phyloP scores from a whole-genome alignment of 805 yeast genomes.

The Yarrowia divulgata region DNA sequence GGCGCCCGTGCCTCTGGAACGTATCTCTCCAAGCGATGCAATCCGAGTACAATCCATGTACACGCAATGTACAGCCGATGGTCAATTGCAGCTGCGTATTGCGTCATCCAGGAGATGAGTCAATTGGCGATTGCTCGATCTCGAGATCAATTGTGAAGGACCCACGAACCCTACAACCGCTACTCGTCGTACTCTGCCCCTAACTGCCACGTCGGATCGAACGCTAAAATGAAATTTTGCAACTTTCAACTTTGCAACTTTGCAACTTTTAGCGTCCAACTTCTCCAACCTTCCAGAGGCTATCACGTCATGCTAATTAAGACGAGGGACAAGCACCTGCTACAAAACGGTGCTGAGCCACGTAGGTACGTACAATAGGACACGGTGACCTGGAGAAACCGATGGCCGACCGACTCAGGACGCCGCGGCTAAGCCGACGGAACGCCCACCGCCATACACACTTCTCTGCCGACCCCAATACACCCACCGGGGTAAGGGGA shows the following conservation, averaged over 20 bases:
- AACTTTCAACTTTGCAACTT: background rate
- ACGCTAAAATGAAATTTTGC: constrained; percentile 35
- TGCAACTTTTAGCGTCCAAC: too few species aligned
- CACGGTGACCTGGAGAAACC: too few species aligned
- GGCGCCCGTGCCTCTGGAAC: background rate
- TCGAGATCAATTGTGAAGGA: too few species aligned
- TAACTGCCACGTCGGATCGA: constrained; percentile 12
- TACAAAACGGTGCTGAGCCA: too few species aligned
- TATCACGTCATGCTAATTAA: constrained; percentile 10
- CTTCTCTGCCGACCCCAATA: background rate
- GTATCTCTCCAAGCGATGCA: constrained; percentile 2
- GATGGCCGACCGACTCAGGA: too few species aligned
- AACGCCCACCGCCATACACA: background rate
- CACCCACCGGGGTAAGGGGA: constrained; percentile 1
- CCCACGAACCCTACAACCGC: too few species aligned
- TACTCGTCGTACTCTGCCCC: too few species aligned
- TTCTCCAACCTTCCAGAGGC: constrained; percentile 35
- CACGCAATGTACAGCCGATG: too few species aligned
- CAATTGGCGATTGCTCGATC: too few species aligned
- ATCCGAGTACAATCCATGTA: constrained; percentile 18
- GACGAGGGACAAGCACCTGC: too few species aligned
- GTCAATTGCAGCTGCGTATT: background rate
- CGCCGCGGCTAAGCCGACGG: background rate
- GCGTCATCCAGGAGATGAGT: background rate
- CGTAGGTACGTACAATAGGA: too few species aligned